Conservation (phyloP, 371 early-diverging fungal genomes). For the Saksenaea vasiformis region DNA sequence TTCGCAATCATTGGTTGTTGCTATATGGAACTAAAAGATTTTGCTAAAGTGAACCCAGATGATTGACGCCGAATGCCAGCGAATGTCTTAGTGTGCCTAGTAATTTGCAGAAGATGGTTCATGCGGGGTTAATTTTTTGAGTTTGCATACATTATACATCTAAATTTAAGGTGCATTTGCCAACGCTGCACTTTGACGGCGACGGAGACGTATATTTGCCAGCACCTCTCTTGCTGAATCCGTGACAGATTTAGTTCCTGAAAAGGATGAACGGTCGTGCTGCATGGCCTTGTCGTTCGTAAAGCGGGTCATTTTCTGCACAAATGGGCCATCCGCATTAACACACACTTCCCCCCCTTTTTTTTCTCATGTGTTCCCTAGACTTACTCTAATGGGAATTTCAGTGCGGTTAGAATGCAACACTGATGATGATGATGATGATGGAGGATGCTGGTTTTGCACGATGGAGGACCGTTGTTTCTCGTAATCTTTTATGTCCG, state of each 20-base stretch:
- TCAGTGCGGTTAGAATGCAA: neutral
- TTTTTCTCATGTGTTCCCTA: neutral
- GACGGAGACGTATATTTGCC: slow-evolving; percentile 19
- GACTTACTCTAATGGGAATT: neutral
- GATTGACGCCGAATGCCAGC: too few relatives aligned
- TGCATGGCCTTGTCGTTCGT: slow-evolving; percentile 1
- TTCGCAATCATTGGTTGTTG: too few relatives aligned
- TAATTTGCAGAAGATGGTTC: too few relatives aligned
- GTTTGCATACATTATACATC: neutral
- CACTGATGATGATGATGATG: neutral
- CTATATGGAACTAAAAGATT: too few relatives aligned
- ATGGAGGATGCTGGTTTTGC: too few relatives aligned
- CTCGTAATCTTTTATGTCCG: neutral
- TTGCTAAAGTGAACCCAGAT: too few relatives aligned
- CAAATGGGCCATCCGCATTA: neutral
- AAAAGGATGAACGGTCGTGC: neutral
- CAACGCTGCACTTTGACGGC: slow-evolving; percentile 7
- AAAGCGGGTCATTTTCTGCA: neutral
- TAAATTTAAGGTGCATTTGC: neutral
- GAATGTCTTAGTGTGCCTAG: too few relatives aligned
- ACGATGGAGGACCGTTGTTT: neutral
- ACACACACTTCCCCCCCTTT: neutral
- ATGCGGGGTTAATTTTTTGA: too few relatives aligned
- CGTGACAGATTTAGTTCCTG: slow-evolving; percentile 12
- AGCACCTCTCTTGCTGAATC: slow-evolving; percentile 21